Percentiles rank a stretch among this genome's conserved stretches.
Conservation (phyloP, 306 rosid genomes). For the Arachis stenosperma region DNA sequence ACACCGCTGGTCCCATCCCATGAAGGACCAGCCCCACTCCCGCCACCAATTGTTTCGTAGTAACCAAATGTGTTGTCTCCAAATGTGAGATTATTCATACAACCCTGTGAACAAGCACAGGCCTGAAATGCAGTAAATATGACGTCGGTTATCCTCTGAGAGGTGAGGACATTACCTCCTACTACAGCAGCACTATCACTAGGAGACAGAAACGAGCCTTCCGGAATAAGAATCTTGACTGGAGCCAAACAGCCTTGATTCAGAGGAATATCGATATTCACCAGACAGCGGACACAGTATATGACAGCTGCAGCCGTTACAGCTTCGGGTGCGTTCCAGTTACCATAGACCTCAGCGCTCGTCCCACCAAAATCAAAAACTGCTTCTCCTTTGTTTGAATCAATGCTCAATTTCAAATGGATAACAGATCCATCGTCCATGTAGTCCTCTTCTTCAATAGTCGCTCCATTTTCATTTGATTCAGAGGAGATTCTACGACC, state of each 20-base stretch:
- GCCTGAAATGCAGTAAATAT: conserved; percentile 90
- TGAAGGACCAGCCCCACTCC: conserved; percentile 92
- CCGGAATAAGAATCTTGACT: conserved; percentile 83
- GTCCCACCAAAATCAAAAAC: conserved; percentile 76
- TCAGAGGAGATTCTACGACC: conserved; percentile 61
- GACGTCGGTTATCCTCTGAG: conserved; percentile 94
- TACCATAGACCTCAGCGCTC: conserved; percentile 90
- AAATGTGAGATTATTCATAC: conserved; percentile 96
- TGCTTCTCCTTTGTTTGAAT: conserved; percentile 83
- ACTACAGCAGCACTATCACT: conserved; percentile 92
- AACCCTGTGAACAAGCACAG: conserved; percentile 97
- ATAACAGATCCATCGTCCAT: conserved; percentile 97
- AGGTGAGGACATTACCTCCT: conserved; percentile 92
- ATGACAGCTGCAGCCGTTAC: conserved; percentile 96
- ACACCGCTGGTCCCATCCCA: conserved; percentile 96
- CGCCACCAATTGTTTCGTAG: conserved; percentile 97
- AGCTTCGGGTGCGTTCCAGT: conserved; percentile 96
- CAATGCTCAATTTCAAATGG: conserved; percentile 82
- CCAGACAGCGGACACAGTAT: conserved; percentile 86
- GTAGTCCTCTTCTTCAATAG: conserved; percentile 87
- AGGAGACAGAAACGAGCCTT: conserved; percentile 91
- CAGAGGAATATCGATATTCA: conserved; percentile 89
- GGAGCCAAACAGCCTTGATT: conserved; percentile 99
- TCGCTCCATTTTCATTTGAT: conserved; percentile 46
- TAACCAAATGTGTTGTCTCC: conserved; percentile 94